Conservation (phyloP, 2,329 filamentous ascomycete genomes). For the Penicillium sp. region DNA sequence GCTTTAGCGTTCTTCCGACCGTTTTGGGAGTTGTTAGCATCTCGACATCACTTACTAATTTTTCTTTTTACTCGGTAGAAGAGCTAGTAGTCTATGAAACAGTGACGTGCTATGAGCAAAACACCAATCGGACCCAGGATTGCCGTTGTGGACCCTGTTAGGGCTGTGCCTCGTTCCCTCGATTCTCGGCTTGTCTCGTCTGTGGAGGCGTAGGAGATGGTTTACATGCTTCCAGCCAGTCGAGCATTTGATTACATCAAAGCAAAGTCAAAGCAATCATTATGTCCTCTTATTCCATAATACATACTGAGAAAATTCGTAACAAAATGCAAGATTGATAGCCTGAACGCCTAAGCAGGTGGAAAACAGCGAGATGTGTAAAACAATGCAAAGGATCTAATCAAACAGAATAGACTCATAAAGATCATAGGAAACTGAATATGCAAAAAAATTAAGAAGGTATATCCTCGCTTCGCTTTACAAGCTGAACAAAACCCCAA, state of each 20-base stretch:
- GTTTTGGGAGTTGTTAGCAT: not conserved
- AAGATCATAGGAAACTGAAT: not conserved
- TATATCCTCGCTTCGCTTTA: conserved; percentile 29
- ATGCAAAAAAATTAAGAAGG: conserved; percentile 17
- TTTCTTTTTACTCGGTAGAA: not conserved
- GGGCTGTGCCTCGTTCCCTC: not conserved
- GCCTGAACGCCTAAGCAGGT: conserved; percentile 1
- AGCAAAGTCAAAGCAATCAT: not conserved
- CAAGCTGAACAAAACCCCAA: conserved; percentile 21
- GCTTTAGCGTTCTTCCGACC: not conserved
- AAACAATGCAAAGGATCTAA: not conserved
- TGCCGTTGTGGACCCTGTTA: not conserved
- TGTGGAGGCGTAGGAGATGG: not conserved
- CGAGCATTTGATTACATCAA: not conserved
- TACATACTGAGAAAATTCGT: not conserved
- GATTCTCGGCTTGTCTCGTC: not conserved
- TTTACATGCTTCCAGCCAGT: not conserved
- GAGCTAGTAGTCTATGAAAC: not conserved
- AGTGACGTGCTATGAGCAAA: too few relatives aligned
- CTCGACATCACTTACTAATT: not conserved
- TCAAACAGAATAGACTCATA: conserved; percentile 2
- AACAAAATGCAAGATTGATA: not conserved
- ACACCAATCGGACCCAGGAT: not conserved
- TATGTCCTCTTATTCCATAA: not conserved
- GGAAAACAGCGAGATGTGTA: not conserved